A percentile compares a stretch with the other conserved stretches of the same genome.
Conservation (phyloP, 805 yeast genomes). For the Ogataea angusta region DNA sequence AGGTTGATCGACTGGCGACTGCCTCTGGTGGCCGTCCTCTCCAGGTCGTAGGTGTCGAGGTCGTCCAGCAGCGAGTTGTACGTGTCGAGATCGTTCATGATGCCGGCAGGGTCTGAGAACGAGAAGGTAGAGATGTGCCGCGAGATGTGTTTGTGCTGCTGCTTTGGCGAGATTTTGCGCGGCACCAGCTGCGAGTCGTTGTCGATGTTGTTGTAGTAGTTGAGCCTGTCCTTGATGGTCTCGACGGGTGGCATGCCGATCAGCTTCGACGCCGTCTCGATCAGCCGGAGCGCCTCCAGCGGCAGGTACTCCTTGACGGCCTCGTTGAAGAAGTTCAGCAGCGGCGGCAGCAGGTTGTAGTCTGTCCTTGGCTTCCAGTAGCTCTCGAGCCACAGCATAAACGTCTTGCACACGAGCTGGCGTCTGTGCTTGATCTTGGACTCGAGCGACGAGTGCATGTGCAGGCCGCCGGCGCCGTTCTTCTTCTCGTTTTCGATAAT, state of each 20-base stretch:
- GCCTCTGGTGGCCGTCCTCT: conserved; percentile 19
- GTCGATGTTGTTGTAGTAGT: conserved; percentile 34
- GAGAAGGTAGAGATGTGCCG: conserved; percentile 26
- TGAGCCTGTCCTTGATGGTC: conserved; percentile 30
- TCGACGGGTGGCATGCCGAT: conserved; percentile 53
- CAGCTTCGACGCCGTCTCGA: conserved; percentile 61
- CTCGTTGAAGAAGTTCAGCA: conserved; percentile 78
- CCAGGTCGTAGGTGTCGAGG: conserved; percentile 31
- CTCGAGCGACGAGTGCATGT: conserved; percentile 38
- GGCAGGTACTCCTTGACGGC: conserved; percentile 63
- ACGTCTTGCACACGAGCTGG: conserved; percentile 61
- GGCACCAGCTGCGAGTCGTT: conserved; percentile 48
- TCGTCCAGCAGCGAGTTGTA: conserved; percentile 34
- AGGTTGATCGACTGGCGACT: conserved; percentile 25
- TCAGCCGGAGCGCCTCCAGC: conserved; percentile 56
- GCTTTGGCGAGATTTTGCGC: conserved; percentile 42
- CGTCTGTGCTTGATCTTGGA: conserved; percentile 57
- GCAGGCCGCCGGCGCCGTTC: conserved; percentile 20
- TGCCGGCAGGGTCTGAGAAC: conserved; percentile 17
- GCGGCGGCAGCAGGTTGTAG: conserved; percentile 57
- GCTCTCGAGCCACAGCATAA: conserved; percentile 85
- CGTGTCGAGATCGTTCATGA: conserved; percentile 29
- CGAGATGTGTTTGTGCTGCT: conserved; percentile 31
- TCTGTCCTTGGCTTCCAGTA: conserved; percentile 76
- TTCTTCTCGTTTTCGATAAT: conserved; percentile 29